Base-by-base conservation (phyloP, 1,284 basidiomycete genomes). In the Trichosporon sp. region DNA sequence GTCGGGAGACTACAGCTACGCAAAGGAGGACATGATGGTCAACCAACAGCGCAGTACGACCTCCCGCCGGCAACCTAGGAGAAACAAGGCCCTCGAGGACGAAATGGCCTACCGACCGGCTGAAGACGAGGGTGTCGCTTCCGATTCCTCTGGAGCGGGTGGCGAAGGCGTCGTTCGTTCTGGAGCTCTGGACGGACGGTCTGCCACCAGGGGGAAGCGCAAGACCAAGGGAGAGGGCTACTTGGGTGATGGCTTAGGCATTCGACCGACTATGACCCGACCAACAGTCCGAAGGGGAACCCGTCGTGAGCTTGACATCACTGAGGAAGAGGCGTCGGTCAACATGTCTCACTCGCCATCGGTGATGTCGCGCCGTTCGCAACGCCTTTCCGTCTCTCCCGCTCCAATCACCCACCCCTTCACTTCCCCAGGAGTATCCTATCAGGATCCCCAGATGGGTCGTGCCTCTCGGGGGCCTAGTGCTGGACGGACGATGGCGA, bases 191-290 rank as follows among this genome's bases (percentile, higher is more conserved):
- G 75, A 77, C 8, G 80, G 77, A 4, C 68, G 81, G 40, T 75
- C 79, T 4, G 75, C 64, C 4, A 78, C 78, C 5, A 67, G 81
- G 66, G 80, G 80, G 11, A 75, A 77, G 66, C 68, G 79, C 26
- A 70, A 73, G 59, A 75, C 79, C 32, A 75, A 73, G 51, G 80
- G 79, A 0, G 78, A 80, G 67, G 80, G 80, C 2, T 81, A 81
- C 68, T 71, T 83, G 10, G 80, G 80, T 5, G 77, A 74, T 67
- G 79, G 79, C 11, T 59, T 80, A 16, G 76, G 77, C 14, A 70
- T 83, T 6, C 78, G 79, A 64, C 78, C 59, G 16, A 63, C 59
- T 7, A 26, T 37, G 59, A 63, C 59, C 32, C 75, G 14, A 46
- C 70, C 46, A 38, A 63, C 59, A 10, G 59, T 63, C 32, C 59